Evolutionary conservation across 169 alveolate species (phyloP).

Genomic region (Cryptosporidium tyzzeri): DNA sequence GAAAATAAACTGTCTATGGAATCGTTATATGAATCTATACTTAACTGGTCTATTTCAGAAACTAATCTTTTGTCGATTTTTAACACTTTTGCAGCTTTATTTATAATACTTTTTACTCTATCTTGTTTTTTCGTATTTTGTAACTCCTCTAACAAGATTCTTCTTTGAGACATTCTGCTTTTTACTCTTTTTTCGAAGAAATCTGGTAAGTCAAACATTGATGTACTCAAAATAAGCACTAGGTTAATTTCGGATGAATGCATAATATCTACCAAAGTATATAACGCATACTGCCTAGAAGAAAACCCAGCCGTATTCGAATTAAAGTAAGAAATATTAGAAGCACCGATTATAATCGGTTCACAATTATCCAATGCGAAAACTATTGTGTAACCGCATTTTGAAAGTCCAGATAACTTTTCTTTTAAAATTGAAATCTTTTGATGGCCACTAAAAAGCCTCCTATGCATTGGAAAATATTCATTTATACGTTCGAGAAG

Average conservation of each 20-base stretch:
- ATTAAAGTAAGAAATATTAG: conserved; percentile 8
- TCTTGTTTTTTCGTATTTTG: background rate
- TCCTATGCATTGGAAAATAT: conserved; percentile 65
- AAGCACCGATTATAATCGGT: conserved; percentile 24
- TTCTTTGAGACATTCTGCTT: conserved; percentile 75
- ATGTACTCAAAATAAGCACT: conserved; percentile 43
- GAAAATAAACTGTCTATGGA: conserved; percentile 16
- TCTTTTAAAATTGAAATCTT: conserved; percentile 54
- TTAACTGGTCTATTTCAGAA: background rate
- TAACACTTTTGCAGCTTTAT: background rate
- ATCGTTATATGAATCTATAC: conserved; percentile 25
- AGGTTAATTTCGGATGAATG: conserved; percentile 54
- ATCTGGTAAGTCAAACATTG: conserved; percentile 63
- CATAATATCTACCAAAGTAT: conserved; percentile 70
- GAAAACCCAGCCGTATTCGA: conserved; percentile 15
- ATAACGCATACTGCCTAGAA: conserved; percentile 51
- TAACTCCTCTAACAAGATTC: conserved; percentile 50
- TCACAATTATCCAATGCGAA: conserved; percentile 59
- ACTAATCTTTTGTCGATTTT: conserved; percentile 12
- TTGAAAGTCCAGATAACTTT: conserved; percentile 46
- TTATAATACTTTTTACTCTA: background rate
- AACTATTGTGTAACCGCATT: conserved; percentile 44
- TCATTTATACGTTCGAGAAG: conserved; percentile 52
- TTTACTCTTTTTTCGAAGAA: conserved; percentile 68
- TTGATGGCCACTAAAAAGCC: conserved; percentile 59